Percentiles rank a stretch among this genome's conserved stretches.
Conservation (phyloP, 352 stramenopile species). For the Aphanomyces cochlioides region DNA sequence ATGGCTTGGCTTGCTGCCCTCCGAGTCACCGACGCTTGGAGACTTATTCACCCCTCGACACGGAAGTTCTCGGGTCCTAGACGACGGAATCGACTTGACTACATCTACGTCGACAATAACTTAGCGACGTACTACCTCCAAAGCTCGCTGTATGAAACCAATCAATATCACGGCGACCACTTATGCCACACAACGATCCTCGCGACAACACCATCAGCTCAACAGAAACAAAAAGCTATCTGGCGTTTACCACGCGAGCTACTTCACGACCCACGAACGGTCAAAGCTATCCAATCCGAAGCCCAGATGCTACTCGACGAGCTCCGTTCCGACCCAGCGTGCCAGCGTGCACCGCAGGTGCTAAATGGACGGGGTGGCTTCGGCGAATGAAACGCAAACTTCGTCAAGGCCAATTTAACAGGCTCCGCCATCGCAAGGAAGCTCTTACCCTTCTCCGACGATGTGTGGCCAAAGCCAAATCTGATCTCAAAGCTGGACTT, state of each 20-base stretch:
- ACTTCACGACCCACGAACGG: neutral
- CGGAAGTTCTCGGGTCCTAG: constrained; percentile 21
- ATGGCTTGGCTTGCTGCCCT: constrained; percentile 28
- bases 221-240: neutral
- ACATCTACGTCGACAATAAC: constrained; percentile 29
- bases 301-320: neutral
- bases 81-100: constrained; percentile 33
- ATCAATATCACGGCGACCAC: neutral
- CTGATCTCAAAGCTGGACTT: neutral
- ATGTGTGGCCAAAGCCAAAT: neutral
- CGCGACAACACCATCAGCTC: neutral
- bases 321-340: neutral
- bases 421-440: neutral
- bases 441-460: neutral
- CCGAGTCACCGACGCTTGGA: constrained; percentile 31
- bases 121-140: neutral
- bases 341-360: neutral
- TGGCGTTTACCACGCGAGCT: neutral
- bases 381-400: neutral
- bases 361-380: constrained; percentile 12
- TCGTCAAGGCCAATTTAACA: neutral
- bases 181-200: neutral
- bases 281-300: neutral
- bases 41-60: constrained; percentile 12
- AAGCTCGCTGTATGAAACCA: neutral